These are phyloP conservation scores for Diaporthe sp. DNA, from an alignment of 2,329 filamentous ascomycete genomes.

Conservation along the genomic window DNA sequence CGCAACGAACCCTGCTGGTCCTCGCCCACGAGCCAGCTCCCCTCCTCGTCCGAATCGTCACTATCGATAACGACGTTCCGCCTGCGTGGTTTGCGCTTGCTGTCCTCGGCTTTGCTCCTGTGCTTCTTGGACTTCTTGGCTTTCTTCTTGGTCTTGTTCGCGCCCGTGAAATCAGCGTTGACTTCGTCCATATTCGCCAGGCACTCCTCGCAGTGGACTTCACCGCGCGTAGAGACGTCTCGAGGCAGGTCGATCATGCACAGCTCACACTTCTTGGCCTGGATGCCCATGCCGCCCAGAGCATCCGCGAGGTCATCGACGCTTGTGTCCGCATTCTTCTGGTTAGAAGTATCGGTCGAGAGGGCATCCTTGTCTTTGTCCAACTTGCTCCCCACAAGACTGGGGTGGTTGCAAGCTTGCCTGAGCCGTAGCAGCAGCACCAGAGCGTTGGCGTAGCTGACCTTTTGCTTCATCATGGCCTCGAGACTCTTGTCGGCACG, in stretches of 20 bases:
- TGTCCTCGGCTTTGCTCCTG: conserved; percentile 51
- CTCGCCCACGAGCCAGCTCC: conserved; percentile 84
- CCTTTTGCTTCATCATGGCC: conserved; percentile 86
- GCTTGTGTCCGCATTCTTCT: conserved; percentile 71
- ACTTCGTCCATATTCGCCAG: conserved; percentile 79
- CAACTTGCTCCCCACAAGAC: conserved; percentile 87
- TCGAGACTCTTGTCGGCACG: conserved; percentile 90
- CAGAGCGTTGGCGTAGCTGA: conserved; percentile 94
- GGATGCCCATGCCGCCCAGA: conserved; percentile 86
- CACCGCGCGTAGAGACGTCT: conserved; percentile 62
- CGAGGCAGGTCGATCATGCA: conserved; percentile 79
- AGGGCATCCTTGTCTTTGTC: conserved; percentile 90
- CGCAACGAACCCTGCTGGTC: conserved; percentile 71
- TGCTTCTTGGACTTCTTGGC: conserved; percentile 51
- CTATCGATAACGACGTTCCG: conserved; percentile 75
- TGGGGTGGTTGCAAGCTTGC: conserved; percentile 95
- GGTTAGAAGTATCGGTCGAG: conserved; percentile 72
- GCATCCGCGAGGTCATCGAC: conserved; percentile 88
- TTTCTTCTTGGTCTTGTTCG: conserved; percentile 57
- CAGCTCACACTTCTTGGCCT: conserved; percentile 84
- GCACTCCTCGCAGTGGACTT: conserved; percentile 76
- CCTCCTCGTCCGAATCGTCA: conserved; percentile 77
- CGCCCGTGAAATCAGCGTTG: conserved; percentile 59
- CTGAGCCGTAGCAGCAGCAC: conserved; percentile 91
- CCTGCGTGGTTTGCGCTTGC: conserved; percentile 58